phyloP scores from a whole-genome alignment of 2,329 filamentous ascomycete genomes.

The Cytospora mali region DNA sequence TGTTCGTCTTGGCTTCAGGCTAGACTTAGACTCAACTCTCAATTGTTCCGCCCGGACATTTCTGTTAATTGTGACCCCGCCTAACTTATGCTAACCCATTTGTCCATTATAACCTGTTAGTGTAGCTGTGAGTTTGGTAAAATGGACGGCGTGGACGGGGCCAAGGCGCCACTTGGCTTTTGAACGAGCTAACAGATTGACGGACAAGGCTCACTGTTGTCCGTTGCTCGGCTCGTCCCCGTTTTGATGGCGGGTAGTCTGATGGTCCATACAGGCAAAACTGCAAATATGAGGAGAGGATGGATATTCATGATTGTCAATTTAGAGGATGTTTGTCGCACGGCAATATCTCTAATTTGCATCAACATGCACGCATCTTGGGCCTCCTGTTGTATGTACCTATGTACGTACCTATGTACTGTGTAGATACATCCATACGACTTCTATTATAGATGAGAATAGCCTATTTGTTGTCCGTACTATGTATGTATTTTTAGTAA shows the following conservation, averaged over 20 bases:
- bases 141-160: not conserved
- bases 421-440: no score
- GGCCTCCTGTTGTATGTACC: not conserved
- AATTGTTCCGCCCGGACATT: constrained; percentile 8
- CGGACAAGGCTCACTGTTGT: constrained; percentile 27
- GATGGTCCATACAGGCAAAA: no score
- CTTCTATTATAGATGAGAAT: no score
- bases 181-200: not conserved
- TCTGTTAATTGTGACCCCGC: constrained; percentile 2
- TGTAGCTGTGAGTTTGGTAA: not conserved
- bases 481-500: no score
- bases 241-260: not conserved
- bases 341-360: not conserved
- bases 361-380: not conserved
- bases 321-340: no score
- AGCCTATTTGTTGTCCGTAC: no score
- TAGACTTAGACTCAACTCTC: not conserved
- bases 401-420: not conserved
- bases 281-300: no score
- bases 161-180: constrained; percentile 1
- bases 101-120: constrained; percentile 1
- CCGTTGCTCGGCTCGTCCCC: constrained; percentile 13
- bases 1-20: not conserved
- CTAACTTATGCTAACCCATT: constrained; percentile 7
- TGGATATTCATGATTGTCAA: no score